A percentile compares a stretch with the other conserved stretches of the same genome.
Evolutionary conservation across 371 early-diverging fungal genomes (phyloP).

Genomic region (Mortierella polycephala): DNA sequence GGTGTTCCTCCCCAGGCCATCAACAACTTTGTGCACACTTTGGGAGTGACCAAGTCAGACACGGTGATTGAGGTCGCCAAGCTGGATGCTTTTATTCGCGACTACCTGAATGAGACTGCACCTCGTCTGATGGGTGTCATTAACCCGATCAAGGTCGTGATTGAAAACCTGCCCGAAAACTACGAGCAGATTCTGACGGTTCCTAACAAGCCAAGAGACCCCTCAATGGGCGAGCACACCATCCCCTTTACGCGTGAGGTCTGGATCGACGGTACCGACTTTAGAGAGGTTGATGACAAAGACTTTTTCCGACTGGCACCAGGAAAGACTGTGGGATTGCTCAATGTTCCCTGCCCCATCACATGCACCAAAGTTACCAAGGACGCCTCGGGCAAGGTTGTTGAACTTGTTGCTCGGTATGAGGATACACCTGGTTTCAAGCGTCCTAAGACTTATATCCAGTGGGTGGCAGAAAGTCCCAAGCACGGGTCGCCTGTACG

Average conservation of each 20-base stretch:
- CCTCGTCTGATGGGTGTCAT: conserved; percentile 93
- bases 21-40: conserved; percentile 97
- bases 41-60: conserved; percentile 92
- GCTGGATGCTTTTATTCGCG: conserved; percentile 96
- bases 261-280: conserved; percentile 97
- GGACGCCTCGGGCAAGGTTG: conserved; percentile 80
- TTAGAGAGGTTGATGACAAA: conserved; percentile 89
- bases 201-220: conserved; percentile 90
- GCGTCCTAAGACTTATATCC: conserved; percentile 98
- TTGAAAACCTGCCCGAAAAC: conserved; percentile 88
- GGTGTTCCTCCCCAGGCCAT: conserved; percentile 99
- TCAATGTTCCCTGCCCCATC: conserved; percentile 87
- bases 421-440: conserved; percentile 76
- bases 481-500: conserved; percentile 84
- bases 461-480: conserved; percentile 95
- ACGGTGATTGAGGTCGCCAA: conserved; percentile 92
- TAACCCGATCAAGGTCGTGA: conserved; percentile 89
- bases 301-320: conserved; percentile 96
- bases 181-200: conserved; percentile 78
- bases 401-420: conserved; percentile 82
- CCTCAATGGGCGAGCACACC: conserved; percentile 82
- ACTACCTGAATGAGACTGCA: conserved; percentile 91
- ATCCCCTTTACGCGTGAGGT: conserved; percentile 90
- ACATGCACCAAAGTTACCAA: conserved; percentile 82
- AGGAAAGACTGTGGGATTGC: conserved; percentile 94